Percentiles rank a stretch among this genome's conserved stretches.
phyloP scores from a whole-genome alignment of 495 filamentous ascomycete genomes.

The Penicillium canariense region DNA sequence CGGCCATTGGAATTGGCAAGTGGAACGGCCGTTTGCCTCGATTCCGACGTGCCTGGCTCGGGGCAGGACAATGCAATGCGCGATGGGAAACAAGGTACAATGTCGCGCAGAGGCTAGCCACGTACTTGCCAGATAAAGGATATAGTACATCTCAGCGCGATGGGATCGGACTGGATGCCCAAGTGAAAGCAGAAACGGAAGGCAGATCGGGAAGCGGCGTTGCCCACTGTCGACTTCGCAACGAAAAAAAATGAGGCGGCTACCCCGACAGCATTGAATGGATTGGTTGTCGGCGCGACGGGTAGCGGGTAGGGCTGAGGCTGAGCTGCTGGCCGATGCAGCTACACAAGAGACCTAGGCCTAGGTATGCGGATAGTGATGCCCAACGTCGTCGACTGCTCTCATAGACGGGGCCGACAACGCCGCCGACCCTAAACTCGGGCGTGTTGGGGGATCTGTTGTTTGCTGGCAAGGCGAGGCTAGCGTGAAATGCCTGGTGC shows the following conservation, averaged over 20 bases:
- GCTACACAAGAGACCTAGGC: slow-evolving; percentile 1
- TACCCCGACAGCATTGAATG: slow-evolving; percentile 34
- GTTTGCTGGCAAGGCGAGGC: neutral
- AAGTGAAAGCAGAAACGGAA: slow-evolving; percentile 11
- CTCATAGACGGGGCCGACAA: neutral
- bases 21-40: neutral
- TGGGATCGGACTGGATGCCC: neutral
- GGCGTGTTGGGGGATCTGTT: neutral
- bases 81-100: neutral
- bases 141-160: slow-evolving; percentile 57
- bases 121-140: slow-evolving; percentile 68
- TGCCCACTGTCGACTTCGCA: slow-evolving; percentile 28
- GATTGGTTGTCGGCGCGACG: slow-evolving; percentile 16
- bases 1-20: slow-evolving; percentile 11
- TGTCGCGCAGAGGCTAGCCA: slow-evolving; percentile 11
- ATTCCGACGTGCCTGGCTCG: neutral
- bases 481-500: neutral
- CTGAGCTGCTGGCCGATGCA: slow-evolving; percentile 10
- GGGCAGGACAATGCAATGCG: neutral
- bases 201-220: slow-evolving; percentile 15
- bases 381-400: slow-evolving; percentile 28
- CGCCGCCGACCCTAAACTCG: neutral
- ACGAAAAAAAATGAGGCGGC: slow-evolving; percentile 26
- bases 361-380: slow-evolving; percentile 30
- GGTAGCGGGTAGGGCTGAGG: slow-evolving; percentile 25